These are phyloP conservation scores for Pseudohyphozyma bogoriensis DNA, from an alignment of 768 basidiomycete species.

Conservation along the genomic window DNA sequence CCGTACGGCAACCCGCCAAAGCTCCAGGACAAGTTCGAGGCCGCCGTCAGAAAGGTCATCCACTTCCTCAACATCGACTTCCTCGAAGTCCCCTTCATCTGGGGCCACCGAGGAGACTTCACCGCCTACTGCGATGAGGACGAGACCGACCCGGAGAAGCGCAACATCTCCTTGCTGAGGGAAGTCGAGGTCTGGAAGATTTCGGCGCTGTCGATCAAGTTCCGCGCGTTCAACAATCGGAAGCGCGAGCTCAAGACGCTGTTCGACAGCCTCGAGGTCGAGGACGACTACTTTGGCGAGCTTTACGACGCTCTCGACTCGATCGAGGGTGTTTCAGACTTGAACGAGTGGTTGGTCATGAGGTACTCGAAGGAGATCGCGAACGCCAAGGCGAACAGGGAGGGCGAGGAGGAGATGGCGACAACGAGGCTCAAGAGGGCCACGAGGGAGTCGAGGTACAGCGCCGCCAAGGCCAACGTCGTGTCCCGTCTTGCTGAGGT, in stretches of 20 bases:
- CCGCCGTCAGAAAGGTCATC: constrained; percentile 67
- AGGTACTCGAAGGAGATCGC: constrained; percentile 65
- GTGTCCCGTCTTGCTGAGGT: constrained; percentile 72
- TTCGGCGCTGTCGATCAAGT: constrained; percentile 76
- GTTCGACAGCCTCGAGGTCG: constrained; percentile 60
- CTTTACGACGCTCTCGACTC: constrained; percentile 46
- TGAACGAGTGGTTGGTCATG: constrained; percentile 79
- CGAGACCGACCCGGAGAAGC: not conserved
- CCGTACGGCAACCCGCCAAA: constrained; percentile 51
- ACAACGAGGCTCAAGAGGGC: constrained; percentile 54
- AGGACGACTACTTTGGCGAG: constrained; percentile 34
- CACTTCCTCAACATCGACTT: constrained; percentile 74
- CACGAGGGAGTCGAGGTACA: constrained; percentile 72
- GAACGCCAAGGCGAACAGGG: constrained; percentile 49
- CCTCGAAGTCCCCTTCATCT: constrained; percentile 90
- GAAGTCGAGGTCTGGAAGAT: constrained; percentile 85
- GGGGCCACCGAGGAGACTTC: constrained; percentile 84
- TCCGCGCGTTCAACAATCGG: constrained; percentile 71
- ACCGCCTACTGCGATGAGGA: constrained; percentile 62
- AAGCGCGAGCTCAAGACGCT: constrained; percentile 52
- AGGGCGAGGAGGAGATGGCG: constrained; percentile 42
- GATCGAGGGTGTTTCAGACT: constrained; percentile 81
- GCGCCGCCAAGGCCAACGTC: constrained; percentile 67
- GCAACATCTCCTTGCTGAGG: constrained; percentile 47
- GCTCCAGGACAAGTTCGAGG: constrained; percentile 44